Conservation (phyloP, 345 rosid species). For the Citrus mangshanensis region DNA sequence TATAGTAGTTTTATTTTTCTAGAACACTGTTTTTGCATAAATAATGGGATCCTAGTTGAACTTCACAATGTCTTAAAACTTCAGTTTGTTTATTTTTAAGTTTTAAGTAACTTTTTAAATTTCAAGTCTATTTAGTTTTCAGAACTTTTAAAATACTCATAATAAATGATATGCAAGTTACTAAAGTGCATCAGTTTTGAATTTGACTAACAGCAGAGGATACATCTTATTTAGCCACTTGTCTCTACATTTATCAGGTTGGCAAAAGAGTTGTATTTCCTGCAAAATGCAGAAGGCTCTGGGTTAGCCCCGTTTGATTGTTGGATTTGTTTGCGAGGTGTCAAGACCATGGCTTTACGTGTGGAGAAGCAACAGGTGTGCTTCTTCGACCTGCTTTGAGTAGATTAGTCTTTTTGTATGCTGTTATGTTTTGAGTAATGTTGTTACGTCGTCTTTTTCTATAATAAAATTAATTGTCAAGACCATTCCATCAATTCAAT, state of each 20-base stretch:
- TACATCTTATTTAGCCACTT: not conserved
- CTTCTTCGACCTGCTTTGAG: not conserved
- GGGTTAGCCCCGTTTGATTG: conserved; percentile 97
- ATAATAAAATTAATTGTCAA: not conserved
- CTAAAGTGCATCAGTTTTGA: not conserved
- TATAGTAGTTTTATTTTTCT: not conserved
- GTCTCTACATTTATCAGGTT: conserved; percentile 42
- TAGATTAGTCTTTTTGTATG: not conserved
- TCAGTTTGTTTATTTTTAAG: no score
- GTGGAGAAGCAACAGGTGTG: conserved; percentile 98
- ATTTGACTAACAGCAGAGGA: not conserved
- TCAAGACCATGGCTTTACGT: conserved; percentile 92
- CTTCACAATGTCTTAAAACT: no score
- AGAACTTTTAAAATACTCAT: no score
- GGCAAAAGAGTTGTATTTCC: conserved; percentile 79
- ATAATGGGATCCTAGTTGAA: not conserved
- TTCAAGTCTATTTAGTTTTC: no score
- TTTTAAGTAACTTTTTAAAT: no score
- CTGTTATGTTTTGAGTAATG: not conserved
- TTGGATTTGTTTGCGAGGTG: conserved; percentile 90
- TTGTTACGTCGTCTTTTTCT: conserved; percentile 1
- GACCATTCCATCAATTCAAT: not conserved
- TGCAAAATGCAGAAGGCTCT: conserved; percentile 94
- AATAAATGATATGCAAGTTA: not conserved
- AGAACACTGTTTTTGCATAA: not conserved